Base-by-base conservation (phyloP, 331 rosid species). In the Saraca asoca region DNA sequence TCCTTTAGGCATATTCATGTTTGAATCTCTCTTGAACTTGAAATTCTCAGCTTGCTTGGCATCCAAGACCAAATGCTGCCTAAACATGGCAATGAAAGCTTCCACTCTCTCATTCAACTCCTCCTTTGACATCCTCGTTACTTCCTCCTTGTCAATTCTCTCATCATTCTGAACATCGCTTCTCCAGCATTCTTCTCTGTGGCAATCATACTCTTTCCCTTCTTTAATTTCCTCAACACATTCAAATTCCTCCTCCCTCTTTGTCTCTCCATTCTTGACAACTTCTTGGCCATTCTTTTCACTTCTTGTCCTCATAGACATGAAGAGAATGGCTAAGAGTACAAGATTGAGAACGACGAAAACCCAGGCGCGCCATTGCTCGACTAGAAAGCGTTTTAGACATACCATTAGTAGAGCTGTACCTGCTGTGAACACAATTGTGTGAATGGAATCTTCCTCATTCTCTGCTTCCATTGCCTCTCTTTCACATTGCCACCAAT, bases 341-440 rank as follows among this genome's bases (percentile, higher is more conserved):
- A 94, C 74, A 15, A 88, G 84, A 73, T 94, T 94, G 70, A 90
- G 80, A 24, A 82, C 14, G 2, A 94, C 79, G 58, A 94, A 88
- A 9, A 90, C 92, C 91, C 96, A 90, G 24, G 87, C 85, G 37
- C 91, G 87, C 97, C 97, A 93, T 43, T 81, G 86, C 82, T 90
- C 88, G 51, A 81, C 83, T 20, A 83, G 85, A 62, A 86, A 86
- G 24, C 77, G 73, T 53, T 87, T 89, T 50, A 89, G 71, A 62
- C 87, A 87, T 46, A 87, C 85, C 91, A 89, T 88, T 69, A 85
- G 65, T 51, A 83, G 72, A 71, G 87, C 83, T 17, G 90, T 83
- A 50, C 96, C 95, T 15, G 78, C 82, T 16, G 95, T 75, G 78
- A 88, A 74, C 80, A 88, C 67, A 64, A 68, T 64, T 37, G 63